Evolutionary conservation across 2,329 filamentous ascomycete genomes (phyloP).

Genomic region (Penicillium sp.): DNA sequence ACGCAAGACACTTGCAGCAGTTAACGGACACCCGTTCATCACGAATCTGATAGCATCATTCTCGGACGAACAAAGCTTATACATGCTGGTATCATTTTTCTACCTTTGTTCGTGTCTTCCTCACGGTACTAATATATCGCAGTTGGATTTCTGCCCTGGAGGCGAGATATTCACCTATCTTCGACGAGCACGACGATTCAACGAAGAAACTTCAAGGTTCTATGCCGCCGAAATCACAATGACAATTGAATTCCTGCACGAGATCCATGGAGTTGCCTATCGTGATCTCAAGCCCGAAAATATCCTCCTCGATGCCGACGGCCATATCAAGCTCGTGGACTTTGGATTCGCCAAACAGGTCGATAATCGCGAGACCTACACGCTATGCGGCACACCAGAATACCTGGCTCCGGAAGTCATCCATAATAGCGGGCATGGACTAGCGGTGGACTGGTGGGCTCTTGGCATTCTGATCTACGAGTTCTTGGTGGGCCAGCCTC

Average conservation of each 20-base stretch:
- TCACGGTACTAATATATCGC: slow-evolving; percentile 20
- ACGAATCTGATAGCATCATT: slow-evolving; percentile 64
- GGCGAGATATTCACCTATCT: slow-evolving; percentile 67
- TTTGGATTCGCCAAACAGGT: slow-evolving; percentile 68
- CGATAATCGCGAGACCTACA: slow-evolving; percentile 58
- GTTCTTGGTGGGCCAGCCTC: slow-evolving; percentile 65
- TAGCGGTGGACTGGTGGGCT: slow-evolving; percentile 68
- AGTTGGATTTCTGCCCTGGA: slow-evolving; percentile 66
- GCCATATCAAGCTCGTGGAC: slow-evolving; percentile 65
- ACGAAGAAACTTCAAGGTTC: slow-evolving; percentile 61
- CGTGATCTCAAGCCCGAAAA: slow-evolving; percentile 67
- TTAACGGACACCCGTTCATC: slow-evolving; percentile 65
- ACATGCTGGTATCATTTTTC: slow-evolving; percentile 46
- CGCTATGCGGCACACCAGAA: slow-evolving; percentile 65
- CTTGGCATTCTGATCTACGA: slow-evolving; percentile 67
- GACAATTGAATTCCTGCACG: slow-evolving; percentile 63
- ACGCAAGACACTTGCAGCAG: slow-evolving; percentile 60
- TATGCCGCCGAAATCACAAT: slow-evolving; percentile 66
- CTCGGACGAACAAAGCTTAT: slow-evolving; percentile 59
- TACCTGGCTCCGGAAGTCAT: slow-evolving; percentile 68
- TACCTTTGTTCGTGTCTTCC: not conserved
- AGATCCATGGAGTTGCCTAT: slow-evolving; percentile 63
- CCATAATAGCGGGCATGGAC: slow-evolving; percentile 62
- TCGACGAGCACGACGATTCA: slow-evolving; percentile 60
- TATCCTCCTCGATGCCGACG: slow-evolving; percentile 63